Base-by-base conservation (phyloP, 169 alveolate species). In the Plasmodium berghei region DNA sequence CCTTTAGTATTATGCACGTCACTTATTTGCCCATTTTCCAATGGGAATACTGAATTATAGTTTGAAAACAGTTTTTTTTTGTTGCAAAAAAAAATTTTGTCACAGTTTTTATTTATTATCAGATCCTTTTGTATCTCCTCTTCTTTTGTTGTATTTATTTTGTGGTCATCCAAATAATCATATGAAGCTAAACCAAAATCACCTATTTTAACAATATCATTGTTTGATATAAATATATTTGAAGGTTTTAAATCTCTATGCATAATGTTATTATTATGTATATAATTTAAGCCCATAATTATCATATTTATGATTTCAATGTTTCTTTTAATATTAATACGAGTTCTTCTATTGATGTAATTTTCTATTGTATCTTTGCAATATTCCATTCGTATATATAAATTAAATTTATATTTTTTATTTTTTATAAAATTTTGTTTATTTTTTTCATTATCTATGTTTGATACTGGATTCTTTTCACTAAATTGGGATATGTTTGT, bases 221-320 rank as follows among this genome's bases (percentile, higher is more conserved):
- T 77, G 42, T 64, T 48, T 34, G 72, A 77, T 2, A 77, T 77
- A 20, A 77, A 77, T 16, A 77, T 77, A 28, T 77, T 77, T 2
- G 89, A 63, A 9, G 89, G 89, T 34, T 77, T 77, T 18, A 77
- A 64, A 55, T 77, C 89, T 55, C 89, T 14, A 56, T 77, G 89
- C 74, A 77, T 77, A 14, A 77, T 77, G 10, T 77, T 49, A 22
- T 77, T 77, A 8, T 77, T 63, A 22, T 77, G 89, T 18, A 77
- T 77, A 42, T 64, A 77, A 55, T 77, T 67, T 77, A 77, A 18
- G 5, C 89, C 80, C 16, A 77, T 34, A 16, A 77, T 54, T 9
- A 77, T 63, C 89, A 77, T 77, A 18, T 77, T 70, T 24, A 66
- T 77, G 1, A 77, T 77, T 34, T 77, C 89, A 10, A 34, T 52